A percentile compares a stretch with the other conserved stretches of the same genome.
Conservation (phyloP, 176 grass and related monocot genomes). For the Otatea glauca region DNA sequence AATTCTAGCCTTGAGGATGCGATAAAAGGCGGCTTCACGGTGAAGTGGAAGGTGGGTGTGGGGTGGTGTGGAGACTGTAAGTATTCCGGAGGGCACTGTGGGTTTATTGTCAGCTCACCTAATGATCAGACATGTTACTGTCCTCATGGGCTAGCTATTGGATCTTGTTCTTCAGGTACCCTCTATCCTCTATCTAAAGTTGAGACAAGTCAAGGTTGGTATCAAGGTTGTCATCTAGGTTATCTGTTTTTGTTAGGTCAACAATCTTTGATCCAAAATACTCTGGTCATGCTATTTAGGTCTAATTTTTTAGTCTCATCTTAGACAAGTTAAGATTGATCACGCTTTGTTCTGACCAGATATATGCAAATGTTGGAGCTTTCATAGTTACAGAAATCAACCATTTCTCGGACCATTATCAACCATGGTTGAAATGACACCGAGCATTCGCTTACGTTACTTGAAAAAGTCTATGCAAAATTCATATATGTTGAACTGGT, state of each 20-base stretch:
- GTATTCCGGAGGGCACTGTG: conserved; percentile 54
- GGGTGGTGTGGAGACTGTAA: conserved; percentile 51
- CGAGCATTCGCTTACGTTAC: background rate
- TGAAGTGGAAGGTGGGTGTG: conserved; percentile 41
- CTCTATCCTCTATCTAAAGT: too few species aligned
- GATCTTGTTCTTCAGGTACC: conserved; percentile 45
- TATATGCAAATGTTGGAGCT: background rate
- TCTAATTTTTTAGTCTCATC: background rate
- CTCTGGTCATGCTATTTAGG: background rate
- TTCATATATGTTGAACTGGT: background rate
- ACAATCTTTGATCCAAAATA: background rate
- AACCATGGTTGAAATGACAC: background rate
- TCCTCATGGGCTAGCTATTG: background rate
- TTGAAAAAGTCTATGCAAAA: background rate
- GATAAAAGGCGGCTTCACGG: conserved; percentile 40
- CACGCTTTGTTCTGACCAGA: background rate
- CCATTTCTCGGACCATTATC: background rate
- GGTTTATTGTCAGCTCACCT: conserved; percentile 3
- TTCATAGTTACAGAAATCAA: background rate
- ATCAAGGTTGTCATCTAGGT: background rate
- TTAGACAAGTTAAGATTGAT: background rate
- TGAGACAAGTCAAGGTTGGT: background rate
- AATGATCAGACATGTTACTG: conserved; percentile 46
- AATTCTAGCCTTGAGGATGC: conserved; percentile 10
- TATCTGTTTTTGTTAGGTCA: background rate